Conservation (phyloP, 108 stramenopile species). For the Nannochloropsis gaditana region DNA sequence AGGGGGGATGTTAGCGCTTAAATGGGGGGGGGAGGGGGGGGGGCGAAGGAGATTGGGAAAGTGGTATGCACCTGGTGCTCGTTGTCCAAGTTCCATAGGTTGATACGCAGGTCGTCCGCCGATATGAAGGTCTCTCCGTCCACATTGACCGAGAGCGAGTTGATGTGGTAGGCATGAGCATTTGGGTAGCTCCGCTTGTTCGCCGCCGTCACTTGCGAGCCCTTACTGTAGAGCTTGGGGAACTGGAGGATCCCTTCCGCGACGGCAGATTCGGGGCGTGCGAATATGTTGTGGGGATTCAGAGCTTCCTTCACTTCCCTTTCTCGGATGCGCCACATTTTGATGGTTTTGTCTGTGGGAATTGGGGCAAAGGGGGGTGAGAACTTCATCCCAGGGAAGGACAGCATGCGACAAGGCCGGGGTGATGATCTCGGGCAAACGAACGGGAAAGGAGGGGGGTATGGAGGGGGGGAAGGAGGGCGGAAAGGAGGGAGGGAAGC, state of each 20-base stretch:
- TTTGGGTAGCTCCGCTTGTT: slow-evolving; percentile 55
- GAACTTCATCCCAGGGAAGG: too few species aligned
- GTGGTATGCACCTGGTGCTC: slow-evolving; percentile 19
- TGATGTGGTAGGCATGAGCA: slow-evolving; percentile 68
- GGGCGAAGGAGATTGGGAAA: neutral
- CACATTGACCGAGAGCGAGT: slow-evolving; percentile 54
- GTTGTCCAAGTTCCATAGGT: slow-evolving; percentile 58
- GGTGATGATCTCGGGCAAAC: too few species aligned
- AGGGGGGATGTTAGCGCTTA: neutral
- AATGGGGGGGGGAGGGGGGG: neutral
- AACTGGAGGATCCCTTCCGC: slow-evolving; percentile 27
- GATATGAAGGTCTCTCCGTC: slow-evolving; percentile 62
- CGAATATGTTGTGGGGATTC: neutral
- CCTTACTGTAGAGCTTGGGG: slow-evolving; percentile 33
- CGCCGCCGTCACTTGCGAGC: slow-evolving; percentile 35
- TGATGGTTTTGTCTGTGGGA: slow-evolving; percentile 35
- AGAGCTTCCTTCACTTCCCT: neutral
- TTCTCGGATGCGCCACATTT: slow-evolving; percentile 24
- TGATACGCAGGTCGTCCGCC: slow-evolving; percentile 65
- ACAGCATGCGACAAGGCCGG: too few species aligned
- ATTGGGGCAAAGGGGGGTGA: too few species aligned
- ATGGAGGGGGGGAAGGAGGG: neutral
- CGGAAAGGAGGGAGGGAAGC: neutral
- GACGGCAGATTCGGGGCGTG: neutral
- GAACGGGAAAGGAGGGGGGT: neutral